Conservation (phyloP, 306 rosid genomes). For the Oxytropis ochrocephala region DNA sequence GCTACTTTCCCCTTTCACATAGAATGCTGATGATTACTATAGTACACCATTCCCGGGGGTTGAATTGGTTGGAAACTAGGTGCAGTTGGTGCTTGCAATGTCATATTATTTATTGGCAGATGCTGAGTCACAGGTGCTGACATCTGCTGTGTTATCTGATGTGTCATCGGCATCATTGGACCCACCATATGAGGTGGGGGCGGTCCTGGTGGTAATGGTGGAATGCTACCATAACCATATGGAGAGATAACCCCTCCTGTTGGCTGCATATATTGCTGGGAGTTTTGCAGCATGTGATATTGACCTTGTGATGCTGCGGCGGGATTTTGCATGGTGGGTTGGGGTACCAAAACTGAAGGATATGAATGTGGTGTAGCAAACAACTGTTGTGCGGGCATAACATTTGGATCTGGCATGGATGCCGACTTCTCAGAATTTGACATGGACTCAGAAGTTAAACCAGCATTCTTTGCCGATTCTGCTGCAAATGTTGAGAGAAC, state of each 20-base stretch:
- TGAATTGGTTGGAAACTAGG: conserved; percentile 66
- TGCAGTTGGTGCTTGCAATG: conserved; percentile 41
- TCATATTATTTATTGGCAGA: conserved; percentile 20
- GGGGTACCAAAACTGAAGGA: conserved; percentile 54
- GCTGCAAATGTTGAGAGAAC: conserved; percentile 86
- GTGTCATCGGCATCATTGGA: conserved; percentile 45
- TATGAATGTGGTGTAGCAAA: conserved; percentile 46
- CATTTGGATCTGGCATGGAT: conserved; percentile 49
- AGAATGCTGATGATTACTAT: conserved; percentile 50
- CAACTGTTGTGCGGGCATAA: conserved; percentile 46
- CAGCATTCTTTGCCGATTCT: conserved; percentile 69
- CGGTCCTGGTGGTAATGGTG: conserved; percentile 49
- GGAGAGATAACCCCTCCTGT: conserved; percentile 49
- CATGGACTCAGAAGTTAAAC: conserved; percentile 42
- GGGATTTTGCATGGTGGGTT: conserved; percentile 47
- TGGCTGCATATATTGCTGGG: conserved; percentile 65
- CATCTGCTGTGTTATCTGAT: conserved; percentile 48
- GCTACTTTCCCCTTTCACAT: conserved; percentile 23
- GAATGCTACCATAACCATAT: conserved; percentile 58
- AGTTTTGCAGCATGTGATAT: conserved; percentile 52
- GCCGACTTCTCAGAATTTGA: conserved; percentile 42
- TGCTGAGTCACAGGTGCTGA: conserved; percentile 20
- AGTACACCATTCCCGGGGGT: conserved; percentile 62
- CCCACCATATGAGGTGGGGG: conserved; percentile 50
- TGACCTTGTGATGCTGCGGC: conserved; percentile 55